Evolutionary conservation across 345 rosid genomes (phyloP).

Genomic region (Eucalyptus paniculata): DNA sequence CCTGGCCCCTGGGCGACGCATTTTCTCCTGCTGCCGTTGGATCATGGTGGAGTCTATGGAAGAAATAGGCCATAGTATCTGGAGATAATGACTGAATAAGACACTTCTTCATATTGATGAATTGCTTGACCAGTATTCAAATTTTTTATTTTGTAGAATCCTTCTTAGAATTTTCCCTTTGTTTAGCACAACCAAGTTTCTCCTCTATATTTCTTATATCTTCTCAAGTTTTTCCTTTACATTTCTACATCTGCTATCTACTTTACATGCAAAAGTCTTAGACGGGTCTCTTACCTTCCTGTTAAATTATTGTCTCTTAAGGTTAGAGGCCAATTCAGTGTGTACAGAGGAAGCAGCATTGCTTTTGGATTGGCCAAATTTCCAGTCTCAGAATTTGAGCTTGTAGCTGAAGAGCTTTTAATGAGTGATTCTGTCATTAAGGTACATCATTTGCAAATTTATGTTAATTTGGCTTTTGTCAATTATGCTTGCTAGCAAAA

Average conservation of each 20-base stretch:
- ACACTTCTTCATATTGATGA: background rate
- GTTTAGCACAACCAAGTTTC: background rate
- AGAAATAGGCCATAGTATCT: background rate
- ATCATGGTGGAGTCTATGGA: background rate
- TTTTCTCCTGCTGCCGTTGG: background rate
- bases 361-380: slow-evolving; percentile 72
- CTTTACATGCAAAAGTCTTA: background rate
- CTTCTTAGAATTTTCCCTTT: background rate
- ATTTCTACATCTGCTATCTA: background rate
- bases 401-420: slow-evolving; percentile 92
- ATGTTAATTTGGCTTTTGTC: background rate
- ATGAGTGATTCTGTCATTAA: slow-evolving; percentile 93
- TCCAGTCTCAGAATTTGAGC: slow-evolving; percentile 97
- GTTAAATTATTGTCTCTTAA: slow-evolving; percentile 5
- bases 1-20: background rate
- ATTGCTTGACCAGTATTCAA: background rate
- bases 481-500: background rate
- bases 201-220: background rate
- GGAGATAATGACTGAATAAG: background rate
- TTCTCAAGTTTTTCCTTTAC: background rate
- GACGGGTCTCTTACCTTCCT: background rate
- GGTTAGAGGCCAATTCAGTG: slow-evolving; percentile 96
- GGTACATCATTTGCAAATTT: slow-evolving; percentile 31
- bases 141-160: background rate
- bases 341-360: slow-evolving; percentile 77